These are phyloP conservation scores for Tolypocladium album DNA, from an alignment of 2,329 filamentous ascomycete genomes.

Conservation along the genomic window DNA sequence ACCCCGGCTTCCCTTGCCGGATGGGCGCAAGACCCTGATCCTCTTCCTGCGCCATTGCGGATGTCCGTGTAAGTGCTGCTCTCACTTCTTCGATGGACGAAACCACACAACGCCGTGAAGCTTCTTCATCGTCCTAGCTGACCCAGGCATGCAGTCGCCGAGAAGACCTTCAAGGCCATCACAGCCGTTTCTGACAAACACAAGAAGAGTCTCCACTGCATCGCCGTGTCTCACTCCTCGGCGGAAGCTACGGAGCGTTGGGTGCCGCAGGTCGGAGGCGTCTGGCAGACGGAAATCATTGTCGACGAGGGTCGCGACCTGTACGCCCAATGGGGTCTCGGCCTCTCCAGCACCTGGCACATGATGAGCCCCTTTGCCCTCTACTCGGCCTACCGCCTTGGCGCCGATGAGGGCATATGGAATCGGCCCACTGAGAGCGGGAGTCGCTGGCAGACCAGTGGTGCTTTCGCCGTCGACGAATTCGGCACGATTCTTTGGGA, in stretches of 20 bases:
- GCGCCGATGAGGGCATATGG: conserved; percentile 53
- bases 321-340: conserved; percentile 57
- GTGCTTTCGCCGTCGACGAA: conserved; percentile 43
- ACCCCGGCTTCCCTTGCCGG: conserved; percentile 38
- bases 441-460: conserved; percentile 56
- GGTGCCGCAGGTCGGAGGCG: conserved; percentile 44
- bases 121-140: background rate
- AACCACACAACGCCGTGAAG: background rate
- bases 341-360: conserved; percentile 49
- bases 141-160: conserved; percentile 40
- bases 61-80: conserved; percentile 50
- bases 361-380: conserved; percentile 48
- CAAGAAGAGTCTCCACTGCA: conserved; percentile 37
- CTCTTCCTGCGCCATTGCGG: conserved; percentile 65
- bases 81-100: background rate
- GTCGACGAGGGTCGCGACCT: conserved; percentile 48
- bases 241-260: conserved; percentile 42
- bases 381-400: conserved; percentile 45
- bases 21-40: conserved; percentile 47
- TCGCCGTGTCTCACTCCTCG: conserved; percentile 53
- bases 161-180: conserved; percentile 51
- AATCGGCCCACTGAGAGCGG: conserved; percentile 56
- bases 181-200: conserved; percentile 39
- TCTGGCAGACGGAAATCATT: conserved; percentile 46
- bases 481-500: conserved; percentile 19